Conservation (phyloP, 192 early-diverging fungal genomes). For the Backusella tuberculispora region DNA sequence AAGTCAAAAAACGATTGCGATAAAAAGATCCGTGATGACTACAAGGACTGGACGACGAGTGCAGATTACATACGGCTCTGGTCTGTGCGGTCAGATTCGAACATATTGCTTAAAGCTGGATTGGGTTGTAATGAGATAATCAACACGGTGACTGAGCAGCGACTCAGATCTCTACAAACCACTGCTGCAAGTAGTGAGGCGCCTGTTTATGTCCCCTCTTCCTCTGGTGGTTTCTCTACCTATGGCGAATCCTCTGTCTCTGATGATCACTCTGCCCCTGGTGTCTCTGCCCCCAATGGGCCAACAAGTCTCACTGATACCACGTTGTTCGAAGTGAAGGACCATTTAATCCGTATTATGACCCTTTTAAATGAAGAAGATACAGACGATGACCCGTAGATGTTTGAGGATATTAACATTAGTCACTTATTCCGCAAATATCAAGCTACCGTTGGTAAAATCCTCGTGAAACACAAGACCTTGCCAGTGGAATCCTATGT, state of each 20-base stretch:
- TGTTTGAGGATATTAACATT: slow-evolving; percentile 11
- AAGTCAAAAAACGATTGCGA: slow-evolving; percentile 10
- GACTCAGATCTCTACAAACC: slow-evolving; percentile 21
- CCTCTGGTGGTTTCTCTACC: neutral
- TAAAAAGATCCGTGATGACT: slow-evolving; percentile 10
- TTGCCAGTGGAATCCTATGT: slow-evolving; percentile 18
- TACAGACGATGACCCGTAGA: slow-evolving; percentile 3
- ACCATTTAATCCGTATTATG: slow-evolving; percentile 14
- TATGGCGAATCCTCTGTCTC: neutral
- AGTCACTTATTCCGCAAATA: slow-evolving; percentile 16
- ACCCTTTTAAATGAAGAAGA: slow-evolving; percentile 1
- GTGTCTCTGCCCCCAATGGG: too few species aligned
- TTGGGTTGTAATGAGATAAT: slow-evolving; percentile 17
- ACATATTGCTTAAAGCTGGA: neutral
- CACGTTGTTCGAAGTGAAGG: slow-evolving; percentile 4
- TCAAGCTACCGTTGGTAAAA: neutral
- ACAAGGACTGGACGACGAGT: slow-evolving; percentile 22
- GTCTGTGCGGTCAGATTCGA: neutral
- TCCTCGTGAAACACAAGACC: slow-evolving; percentile 12
- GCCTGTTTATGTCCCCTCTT: neutral
- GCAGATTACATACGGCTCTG: slow-evolving; percentile 23
- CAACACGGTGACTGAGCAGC: slow-evolving; percentile 27
- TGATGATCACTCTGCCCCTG: too few species aligned
- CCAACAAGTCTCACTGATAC: slow-evolving; percentile 6
- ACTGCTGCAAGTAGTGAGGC: slow-evolving; percentile 8